Base-by-base conservation (phyloP, 805 yeast genomes). In the Candida krabiensis region DNA sequence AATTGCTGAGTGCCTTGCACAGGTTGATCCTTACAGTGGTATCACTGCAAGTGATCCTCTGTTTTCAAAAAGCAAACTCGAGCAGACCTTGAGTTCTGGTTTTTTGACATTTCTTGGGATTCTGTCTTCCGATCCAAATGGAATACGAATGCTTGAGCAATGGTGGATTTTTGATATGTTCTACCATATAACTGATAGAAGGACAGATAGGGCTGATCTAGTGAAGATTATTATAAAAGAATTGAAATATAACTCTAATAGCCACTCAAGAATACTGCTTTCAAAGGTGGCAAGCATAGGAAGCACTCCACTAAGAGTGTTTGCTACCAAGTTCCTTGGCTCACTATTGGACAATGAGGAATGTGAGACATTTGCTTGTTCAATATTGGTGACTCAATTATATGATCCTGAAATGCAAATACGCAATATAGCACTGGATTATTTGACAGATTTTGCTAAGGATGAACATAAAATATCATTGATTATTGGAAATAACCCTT, bases 131-230 rank as follows among this genome's bases (percentile, higher is more conserved):
- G 70, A 75, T 26, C 55, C 64, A 0, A 69, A 73, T 33, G 99
- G 99, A 0, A 60, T 86, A 17, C 69, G 69, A 30, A 68, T 91
- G 49, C 57, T 93, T 41, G 84, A 80, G 35, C 80, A 85, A 44
- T 86, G 96, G 93, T 84, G 89, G 50, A 73, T 91, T 42, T 86
- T 87, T 61, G 89, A 83, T 40, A 80, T 86, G 62, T 68, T 89
- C 36, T 82, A 84, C 50, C 86, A 86, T 50, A 75, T 89, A 37
- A 70, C 85, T 13, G 72, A 72, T 43, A 73, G 73, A 25, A 65
- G 72, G 4, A 69, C 75, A 9, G 58, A 69, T 25, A 66, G 85
- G 22, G 79, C 80, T 35, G 80, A 77, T 47, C 62, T 87, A 29
- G 64, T 85, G 9, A 61, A 73, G 21, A 53, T 76, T 5, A 69